A percentile compares a stretch with the other conserved stretches of the same genome.
Evolutionary conservation across 192 early-diverging fungal species (phyloP).

Genomic region (Kickxella alabastrina): DNA sequence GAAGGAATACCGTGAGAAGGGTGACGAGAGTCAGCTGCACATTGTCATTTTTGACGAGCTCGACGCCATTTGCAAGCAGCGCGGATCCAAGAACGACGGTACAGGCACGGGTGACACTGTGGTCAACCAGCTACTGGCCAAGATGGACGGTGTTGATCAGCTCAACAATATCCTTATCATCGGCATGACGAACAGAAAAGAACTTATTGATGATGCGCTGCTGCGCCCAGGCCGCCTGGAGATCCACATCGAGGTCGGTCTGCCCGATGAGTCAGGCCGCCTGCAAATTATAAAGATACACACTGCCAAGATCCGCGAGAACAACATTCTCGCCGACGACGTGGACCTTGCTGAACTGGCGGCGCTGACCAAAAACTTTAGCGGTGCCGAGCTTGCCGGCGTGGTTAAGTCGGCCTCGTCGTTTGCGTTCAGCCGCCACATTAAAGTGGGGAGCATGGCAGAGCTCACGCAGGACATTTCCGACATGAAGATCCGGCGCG

Average conservation of each 20-base stretch:
- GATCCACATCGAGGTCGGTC: constrained; percentile 93
- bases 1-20: constrained; percentile 88
- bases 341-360: constrained; percentile 85
- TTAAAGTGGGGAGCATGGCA: constrained; percentile 86
- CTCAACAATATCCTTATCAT: constrained; percentile 97
- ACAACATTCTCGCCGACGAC: constrained; percentile 73
- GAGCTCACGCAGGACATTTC: constrained; percentile 80
- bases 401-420: constrained; percentile 89
- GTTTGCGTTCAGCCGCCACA: constrained; percentile 93
- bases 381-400: constrained; percentile 95
- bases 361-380: constrained; percentile 89
- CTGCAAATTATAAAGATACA: constrained; percentile 96
- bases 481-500: constrained; percentile 78
- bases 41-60: constrained; percentile 99
- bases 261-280: constrained; percentile 91
- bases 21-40: constrained; percentile 86
- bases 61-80: constrained; percentile 98
- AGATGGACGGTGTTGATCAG: constrained; percentile 99
- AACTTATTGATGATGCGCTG: constrained; percentile 98
- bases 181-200: constrained; percentile 97
- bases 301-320: constrained; percentile 76
- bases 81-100: constrained; percentile 84
- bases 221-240: constrained; percentile 93
- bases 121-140: constrained; percentile 95
- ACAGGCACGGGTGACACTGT: constrained; percentile 96